Evolutionary conservation across 768 basidiomycete species (phyloP), one percentile per base, ranked within the genome.

Genomic region (Boletellus sp.): DNA sequence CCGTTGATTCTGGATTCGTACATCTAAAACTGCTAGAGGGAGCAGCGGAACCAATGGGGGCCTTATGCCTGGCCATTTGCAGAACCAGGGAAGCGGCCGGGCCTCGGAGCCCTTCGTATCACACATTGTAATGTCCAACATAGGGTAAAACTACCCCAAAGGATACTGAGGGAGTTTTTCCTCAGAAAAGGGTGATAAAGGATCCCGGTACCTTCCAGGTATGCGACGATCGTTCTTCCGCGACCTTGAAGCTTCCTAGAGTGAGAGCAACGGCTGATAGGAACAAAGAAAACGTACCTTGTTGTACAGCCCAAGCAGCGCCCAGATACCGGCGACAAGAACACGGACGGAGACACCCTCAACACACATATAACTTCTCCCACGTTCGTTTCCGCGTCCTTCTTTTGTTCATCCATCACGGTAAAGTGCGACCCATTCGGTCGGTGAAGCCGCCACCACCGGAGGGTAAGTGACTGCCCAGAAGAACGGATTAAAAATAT

Each of bases 401-500:
- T n/a, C n/a, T n/a, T n/a, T n/a, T n/a, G n/a, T n/a, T n/a, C n/a
- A n/a, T n/a, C 68, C 77, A 24, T 70, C 19, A 41, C 52, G 10
- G 42, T 59, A 48, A 68, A 74, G 48, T 11, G 55, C 50, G n/a
- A n/a, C 72, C 71, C 73, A 31, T 53, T 57, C 7, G 69, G 69
- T 16, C 52, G 57, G 22, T 67, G 70, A 32, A 72, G 62, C 63
- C 63, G 66, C 57, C 62, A 64, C 66, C 71, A 74, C 53, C 65
- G 68, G n/a, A 59, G n/a, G n/a, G n/a, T n/a, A n/a, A n/a, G n/a
- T n/a, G n/a, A n/a, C n/a, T n/a, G 58, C 50, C 57, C 76, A 74
- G 28, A 73, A 77, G 50, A 77, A 78, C 6, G 71, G 66, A 41
- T 57, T 64, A 26, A 63, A 67, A 7, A 70, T 55, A 50, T 71